Base-by-base conservation (phyloP, 2,329 filamentous ascomycete genomes). In the Verticillium longisporum region DNA sequence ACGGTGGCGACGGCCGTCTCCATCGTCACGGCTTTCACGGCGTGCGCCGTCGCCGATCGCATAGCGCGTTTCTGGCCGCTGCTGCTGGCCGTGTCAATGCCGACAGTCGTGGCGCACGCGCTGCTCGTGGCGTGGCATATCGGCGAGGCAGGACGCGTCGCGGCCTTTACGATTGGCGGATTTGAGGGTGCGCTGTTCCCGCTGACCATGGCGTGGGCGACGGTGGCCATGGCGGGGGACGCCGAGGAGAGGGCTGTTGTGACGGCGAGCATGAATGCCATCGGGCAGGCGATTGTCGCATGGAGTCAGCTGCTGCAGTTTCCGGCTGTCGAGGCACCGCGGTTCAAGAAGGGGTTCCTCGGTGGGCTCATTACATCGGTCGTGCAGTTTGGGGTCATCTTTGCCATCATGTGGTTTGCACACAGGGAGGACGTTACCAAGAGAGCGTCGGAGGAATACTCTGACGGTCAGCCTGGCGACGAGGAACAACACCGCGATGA, bases 241-340 rank as follows among this genome's bases (percentile, higher is more conserved):
- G 73, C 74, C 7, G 76, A 78, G 60, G 75, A 78, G 62, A 68
- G 75, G 21, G 75, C 75, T 1, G 68, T 77, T 1, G 74, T 77
- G 6, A 76, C 73, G 15, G 75, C 74, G 0, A 77, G 74, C 34
- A 78, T 78, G 75, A 78, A 77, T 56, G 72, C 75, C 6, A 75
- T 78, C 56, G 75, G 76, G 1, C 75, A 78, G 62, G 75, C 70
- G 2, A 75, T 78, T 37, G 72, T 70, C 13, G 75, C 76, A 0
- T 74, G 75, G 56, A 73, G 70, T 2, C 75, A 78, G 59, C 65
- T 78, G 14, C 68, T 75, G 5, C 73, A 75, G 58, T 78, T 71
- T 55, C 73, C 75, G 0, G 74, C 75, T 0, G 69, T 67, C 6
- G 66, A 69, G 15, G 74, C 73, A 10, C 74, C 74, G 9, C 67